Evolutionary conservation across 106 monocot species (phyloP).

Genomic region (Cymbidium sinense): DNA sequence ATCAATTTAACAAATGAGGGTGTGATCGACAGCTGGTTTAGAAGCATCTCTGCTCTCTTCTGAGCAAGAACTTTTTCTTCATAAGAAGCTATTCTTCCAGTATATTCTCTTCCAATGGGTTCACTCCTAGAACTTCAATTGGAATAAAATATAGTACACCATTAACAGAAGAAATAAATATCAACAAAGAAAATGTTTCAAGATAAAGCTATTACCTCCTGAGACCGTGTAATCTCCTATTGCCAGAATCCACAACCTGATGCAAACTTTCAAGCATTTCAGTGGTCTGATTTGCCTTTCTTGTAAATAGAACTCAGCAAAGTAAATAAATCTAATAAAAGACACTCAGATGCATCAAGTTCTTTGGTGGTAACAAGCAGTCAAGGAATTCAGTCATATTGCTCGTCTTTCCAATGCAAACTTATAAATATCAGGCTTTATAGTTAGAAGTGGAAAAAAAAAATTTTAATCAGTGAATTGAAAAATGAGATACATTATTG

Average conservation of each 20-base stretch:
- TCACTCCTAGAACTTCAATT: not conserved
- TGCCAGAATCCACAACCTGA: not conserved
- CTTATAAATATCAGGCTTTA: not conserved
- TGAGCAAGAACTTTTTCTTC: conserved; percentile 44
- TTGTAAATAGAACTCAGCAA: too few species aligned
- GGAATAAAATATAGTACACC: not conserved
- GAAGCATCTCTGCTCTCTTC: conserved; percentile 50
- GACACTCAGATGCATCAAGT: too few species aligned
- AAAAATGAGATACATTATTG: too few species aligned
- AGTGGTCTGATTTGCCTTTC: not conserved
- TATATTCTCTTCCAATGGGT: conserved; percentile 33
- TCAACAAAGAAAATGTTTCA: not conserved
- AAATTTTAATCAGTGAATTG: too few species aligned
- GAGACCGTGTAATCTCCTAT: not conserved
- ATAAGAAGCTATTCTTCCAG: conserved; percentile 47
- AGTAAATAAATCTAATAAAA: too few species aligned
- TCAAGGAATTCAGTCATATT: too few species aligned
- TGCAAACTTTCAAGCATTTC: not conserved
- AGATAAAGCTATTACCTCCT: not conserved
- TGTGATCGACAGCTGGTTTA: conserved; percentile 22
- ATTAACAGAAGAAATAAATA: not conserved
- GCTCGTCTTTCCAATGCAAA: too few species aligned
- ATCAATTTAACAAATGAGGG: conserved; percentile 68
- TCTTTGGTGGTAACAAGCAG: too few species aligned
- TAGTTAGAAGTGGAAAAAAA: not conserved